These are phyloP conservation scores for Magnusiomyces fungicola DNA, from an alignment of 1,139 yeast species.

Conservation along the genomic window DNA sequence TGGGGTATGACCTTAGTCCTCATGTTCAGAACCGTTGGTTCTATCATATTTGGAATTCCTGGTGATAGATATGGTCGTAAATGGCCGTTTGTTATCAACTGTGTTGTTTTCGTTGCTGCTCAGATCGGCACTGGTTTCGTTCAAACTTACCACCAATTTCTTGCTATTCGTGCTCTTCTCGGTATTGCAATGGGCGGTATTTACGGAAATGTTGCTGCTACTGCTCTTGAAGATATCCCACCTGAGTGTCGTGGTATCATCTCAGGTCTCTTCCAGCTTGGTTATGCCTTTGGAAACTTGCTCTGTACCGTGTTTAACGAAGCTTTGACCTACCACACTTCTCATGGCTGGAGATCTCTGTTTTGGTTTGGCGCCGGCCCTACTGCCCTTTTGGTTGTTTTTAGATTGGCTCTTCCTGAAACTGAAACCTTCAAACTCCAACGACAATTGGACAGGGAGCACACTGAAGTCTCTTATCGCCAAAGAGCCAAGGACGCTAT, in stretches of 20 bases:
- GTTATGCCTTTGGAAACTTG: conserved; percentile 64
- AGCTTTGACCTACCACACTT: conserved; percentile 42
- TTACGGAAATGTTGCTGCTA: conserved; percentile 60
- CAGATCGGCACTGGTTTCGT: conserved; percentile 73
- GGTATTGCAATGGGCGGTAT: conserved; percentile 69
- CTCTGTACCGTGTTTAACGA: conserved; percentile 58
- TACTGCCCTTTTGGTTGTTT: conserved; percentile 47
- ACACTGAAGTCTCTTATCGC: conserved; percentile 16
- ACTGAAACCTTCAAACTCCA: conserved; percentile 46
- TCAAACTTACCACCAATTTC: conserved; percentile 52
- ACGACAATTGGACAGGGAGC: conserved; percentile 19
- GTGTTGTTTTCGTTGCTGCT: conserved; percentile 47
- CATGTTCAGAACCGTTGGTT: conserved; percentile 77
- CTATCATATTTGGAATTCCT: conserved; percentile 58
- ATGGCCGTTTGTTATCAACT: conserved; percentile 55
- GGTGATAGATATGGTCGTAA: conserved; percentile 69
- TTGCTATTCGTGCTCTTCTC: conserved; percentile 62
- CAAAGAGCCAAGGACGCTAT: conserved; percentile 26
- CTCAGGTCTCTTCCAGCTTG: conserved; percentile 64
- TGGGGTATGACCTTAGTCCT: conserved; percentile 79
- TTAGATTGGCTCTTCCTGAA: conserved; percentile 53
- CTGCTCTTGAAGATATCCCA: conserved; percentile 64
- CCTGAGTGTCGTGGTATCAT: conserved; percentile 49
- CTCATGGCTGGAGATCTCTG: conserved; percentile 64
- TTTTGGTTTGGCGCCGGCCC: conserved; percentile 78